Conservation (phyloP, 441 rosid genomes). For the Croton laevigatus region DNA sequence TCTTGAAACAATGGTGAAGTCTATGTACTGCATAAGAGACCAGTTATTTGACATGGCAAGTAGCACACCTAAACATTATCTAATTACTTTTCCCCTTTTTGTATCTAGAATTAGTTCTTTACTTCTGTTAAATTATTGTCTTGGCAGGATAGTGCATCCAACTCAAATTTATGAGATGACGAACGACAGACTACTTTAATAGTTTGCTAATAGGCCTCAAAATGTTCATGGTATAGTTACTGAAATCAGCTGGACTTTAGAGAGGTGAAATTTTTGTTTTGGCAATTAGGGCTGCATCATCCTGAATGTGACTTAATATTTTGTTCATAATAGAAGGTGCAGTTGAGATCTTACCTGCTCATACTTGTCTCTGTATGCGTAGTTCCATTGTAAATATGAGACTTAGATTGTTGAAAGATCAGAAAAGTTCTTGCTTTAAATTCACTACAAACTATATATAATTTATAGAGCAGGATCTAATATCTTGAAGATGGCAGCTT, state of each 20-base stretch:
- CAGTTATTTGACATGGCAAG: conserved; percentile 42
- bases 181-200: conserved; percentile 27
- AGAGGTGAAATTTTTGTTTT: not conserved
- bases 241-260: not conserved
- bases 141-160: conserved; percentile 37
- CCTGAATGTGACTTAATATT: not conserved
- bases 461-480: not conserved
- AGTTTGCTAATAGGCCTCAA: conserved; percentile 10
- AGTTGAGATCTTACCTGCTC: not conserved
- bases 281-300: not conserved
- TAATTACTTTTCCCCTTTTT: not conserved
- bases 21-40: conserved; percentile 45
- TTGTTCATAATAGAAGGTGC: not conserved
- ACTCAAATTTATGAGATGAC: conserved; percentile 21
- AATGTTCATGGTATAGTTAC: not conserved
- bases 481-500: not conserved
- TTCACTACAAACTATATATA: not conserved
- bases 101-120: conserved; percentile 10
- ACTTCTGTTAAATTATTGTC: not conserved
- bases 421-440: no score
- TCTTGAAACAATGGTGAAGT: conserved; percentile 37
- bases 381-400: no score
- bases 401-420: not conserved
- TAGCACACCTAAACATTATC: conserved; percentile 11
- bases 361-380: not conserved